phyloP scores from a whole-genome alignment of 1,284 basidiomycete species.

The Marasmius tenuissimus region DNA sequence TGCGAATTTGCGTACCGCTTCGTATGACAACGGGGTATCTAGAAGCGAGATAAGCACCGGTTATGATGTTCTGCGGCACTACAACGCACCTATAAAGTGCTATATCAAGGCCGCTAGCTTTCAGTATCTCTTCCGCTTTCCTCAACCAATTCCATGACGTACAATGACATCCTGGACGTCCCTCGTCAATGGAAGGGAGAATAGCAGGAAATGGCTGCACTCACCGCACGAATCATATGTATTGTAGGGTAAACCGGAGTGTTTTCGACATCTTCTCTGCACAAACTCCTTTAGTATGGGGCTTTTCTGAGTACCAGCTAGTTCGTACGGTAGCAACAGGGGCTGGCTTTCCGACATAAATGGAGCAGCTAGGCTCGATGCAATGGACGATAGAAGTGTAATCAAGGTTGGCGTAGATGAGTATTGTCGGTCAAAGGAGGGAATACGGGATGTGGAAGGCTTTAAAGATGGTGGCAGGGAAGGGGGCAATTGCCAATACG shows the following conservation, averaged over 20 bases:
- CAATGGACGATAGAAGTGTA: conserved; percentile 5
- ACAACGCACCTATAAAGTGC: conserved; percentile 60
- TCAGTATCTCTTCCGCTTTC: neutral
- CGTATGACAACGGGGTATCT: conserved; percentile 79
- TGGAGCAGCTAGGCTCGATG: neutral
- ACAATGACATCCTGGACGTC: conserved; percentile 58
- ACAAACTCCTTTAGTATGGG: conserved; percentile 18
- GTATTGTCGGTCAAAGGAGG: too few relatives aligned
- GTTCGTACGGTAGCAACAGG: conserved; percentile 9
- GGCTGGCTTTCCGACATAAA: conserved; percentile 14
- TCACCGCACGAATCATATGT: conserved; percentile 62
- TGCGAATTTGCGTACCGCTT: conserved; percentile 48
- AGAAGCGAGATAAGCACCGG: conserved; percentile 13
- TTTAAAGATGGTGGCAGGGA: too few relatives aligned
- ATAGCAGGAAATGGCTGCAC: conserved; percentile 16
- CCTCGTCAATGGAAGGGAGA: conserved; percentile 11
- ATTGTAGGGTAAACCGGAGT: conserved; percentile 74
- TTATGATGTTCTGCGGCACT: neutral
- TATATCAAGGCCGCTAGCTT: conserved; percentile 22
- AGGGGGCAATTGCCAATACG: too few relatives aligned
- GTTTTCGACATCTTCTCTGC: conserved; percentile 45
- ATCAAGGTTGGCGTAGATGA: neutral
- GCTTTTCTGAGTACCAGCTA: neutral
- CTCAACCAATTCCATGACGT: conserved; percentile 17
- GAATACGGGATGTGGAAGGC: too few relatives aligned